Evolutionary conservation across 768 basidiomycete genomes (phyloP).

Genomic region (Auricularia sp.): DNA sequence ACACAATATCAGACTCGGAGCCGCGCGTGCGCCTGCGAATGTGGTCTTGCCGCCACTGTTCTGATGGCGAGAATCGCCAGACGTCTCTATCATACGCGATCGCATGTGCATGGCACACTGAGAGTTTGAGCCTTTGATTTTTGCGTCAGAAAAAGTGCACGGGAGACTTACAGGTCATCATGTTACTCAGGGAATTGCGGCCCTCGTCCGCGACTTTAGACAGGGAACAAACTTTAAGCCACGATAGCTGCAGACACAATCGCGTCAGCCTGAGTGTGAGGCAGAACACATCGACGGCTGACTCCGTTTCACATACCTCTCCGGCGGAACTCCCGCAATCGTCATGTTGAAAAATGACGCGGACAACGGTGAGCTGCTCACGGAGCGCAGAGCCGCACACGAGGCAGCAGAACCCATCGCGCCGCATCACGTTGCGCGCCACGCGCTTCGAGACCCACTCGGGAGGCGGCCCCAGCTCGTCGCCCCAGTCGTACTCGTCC

Average conservation of each 20-base stretch:
- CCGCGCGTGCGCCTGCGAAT: not conserved
- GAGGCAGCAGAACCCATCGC: not conserved
- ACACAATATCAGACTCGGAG: no score
- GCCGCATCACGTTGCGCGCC: not conserved
- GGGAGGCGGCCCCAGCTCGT: not conserved
- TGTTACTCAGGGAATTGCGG: not conserved
- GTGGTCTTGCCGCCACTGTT: not conserved
- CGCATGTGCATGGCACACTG: not conserved
- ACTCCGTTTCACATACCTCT: no score
- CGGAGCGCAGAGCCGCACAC: not conserved
- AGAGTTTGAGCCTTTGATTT: not conserved
- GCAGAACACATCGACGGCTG: no score
- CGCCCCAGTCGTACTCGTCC: not conserved
- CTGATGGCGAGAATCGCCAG: not conserved
- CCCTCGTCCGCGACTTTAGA: not conserved
- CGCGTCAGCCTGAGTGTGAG: no score
- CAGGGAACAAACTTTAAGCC: not conserved
- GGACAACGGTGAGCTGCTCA: not conserved
- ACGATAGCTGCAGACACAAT: not conserved
- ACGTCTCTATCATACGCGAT: not conserved
- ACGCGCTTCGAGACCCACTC: not conserved
- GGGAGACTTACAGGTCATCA: not conserved
- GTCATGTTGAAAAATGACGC: not conserved
- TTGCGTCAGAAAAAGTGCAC: not conserved
- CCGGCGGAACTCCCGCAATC: no score